Evolutionary conservation across 495 filamentous ascomycete genomes (phyloP).

Genomic region (Aspergillus carlsbadensis): DNA sequence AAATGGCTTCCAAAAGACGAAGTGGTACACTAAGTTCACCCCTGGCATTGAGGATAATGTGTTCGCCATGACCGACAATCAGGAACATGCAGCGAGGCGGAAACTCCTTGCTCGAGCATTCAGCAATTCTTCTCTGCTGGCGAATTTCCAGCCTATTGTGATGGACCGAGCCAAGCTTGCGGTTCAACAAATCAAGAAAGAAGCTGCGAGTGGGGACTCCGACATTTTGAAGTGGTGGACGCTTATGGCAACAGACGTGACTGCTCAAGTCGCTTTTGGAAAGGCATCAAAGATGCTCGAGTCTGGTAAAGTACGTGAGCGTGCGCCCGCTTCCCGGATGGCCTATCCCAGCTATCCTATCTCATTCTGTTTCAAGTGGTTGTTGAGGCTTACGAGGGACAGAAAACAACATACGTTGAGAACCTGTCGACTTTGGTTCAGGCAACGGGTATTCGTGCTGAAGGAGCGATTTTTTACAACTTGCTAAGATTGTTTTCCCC

Average conservation of each 20-base stretch:
- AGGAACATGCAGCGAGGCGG: conserved; percentile 22
- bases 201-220: conserved; percentile 17
- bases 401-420: no score
- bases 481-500: no score
- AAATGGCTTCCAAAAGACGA: conserved; percentile 1
- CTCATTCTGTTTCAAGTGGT: no score
- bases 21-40: conserved; percentile 11
- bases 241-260: conserved; percentile 46
- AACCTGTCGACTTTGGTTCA: no score
- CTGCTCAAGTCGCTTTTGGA: conserved; percentile 51
- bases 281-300: no score
- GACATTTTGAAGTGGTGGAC: conserved; percentile 48
- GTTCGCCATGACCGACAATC: conserved; percentile 28
- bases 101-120: conserved; percentile 27
- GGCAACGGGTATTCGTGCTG: no score
- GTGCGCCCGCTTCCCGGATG: no score
- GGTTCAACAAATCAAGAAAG: conserved; percentile 26
- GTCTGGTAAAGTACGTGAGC: no score
- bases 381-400: no score
- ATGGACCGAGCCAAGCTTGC: conserved; percentile 18
- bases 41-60: conserved; percentile 14
- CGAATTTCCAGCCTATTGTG: conserved; percentile 18
- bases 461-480: no score
- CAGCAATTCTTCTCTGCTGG: conserved; percentile 25
- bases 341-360: no score